These are phyloP conservation scores for Zymoseptoria passerinii DNA, from an alignment of 2,329 filamentous ascomycete genomes.

Conservation along the genomic window DNA sequence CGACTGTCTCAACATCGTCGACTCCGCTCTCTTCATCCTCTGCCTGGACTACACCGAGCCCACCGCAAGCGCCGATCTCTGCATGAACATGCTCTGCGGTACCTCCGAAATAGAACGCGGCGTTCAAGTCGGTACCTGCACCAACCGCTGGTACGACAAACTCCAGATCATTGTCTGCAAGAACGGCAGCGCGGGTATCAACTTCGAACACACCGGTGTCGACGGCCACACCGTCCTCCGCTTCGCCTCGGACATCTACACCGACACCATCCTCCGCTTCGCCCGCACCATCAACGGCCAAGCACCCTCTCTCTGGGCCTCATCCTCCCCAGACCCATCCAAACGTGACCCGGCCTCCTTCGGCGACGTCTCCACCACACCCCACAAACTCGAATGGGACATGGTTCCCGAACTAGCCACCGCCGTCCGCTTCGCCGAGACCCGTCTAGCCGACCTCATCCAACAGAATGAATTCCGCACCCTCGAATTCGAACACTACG, in stretches of 20 bases:
- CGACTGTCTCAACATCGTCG: conserved; percentile 90
- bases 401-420: conserved; percentile 88
- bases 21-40: conserved; percentile 84
- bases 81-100: conserved; percentile 96
- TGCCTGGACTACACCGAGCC: conserved; percentile 92
- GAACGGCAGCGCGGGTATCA: conserved; percentile 96
- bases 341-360: conserved; percentile 89
- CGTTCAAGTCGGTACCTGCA: conserved; percentile 94
- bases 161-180: conserved; percentile 98
- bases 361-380: conserved; percentile 85
- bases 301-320: conserved; percentile 85
- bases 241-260: conserved; percentile 94
- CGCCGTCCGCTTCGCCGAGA: conserved; percentile 90
- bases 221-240: conserved; percentile 94
- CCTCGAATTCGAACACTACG: conserved; percentile 79
- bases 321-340: conserved; percentile 80
- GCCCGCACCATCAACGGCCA: conserved; percentile 91
- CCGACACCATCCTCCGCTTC: conserved; percentile 93
- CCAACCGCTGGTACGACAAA: conserved; percentile 98
- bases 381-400: conserved; percentile 95
- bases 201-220: conserved; percentile 97
- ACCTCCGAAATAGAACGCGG: conserved; percentile 86
- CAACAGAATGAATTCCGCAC: conserved; percentile 95
- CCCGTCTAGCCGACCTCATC: conserved; percentile 84
- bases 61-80: conserved; percentile 69